Evolutionary conservation across 306 rosid genomes (phyloP).

Genomic region (Medicago ruthenica): DNA sequence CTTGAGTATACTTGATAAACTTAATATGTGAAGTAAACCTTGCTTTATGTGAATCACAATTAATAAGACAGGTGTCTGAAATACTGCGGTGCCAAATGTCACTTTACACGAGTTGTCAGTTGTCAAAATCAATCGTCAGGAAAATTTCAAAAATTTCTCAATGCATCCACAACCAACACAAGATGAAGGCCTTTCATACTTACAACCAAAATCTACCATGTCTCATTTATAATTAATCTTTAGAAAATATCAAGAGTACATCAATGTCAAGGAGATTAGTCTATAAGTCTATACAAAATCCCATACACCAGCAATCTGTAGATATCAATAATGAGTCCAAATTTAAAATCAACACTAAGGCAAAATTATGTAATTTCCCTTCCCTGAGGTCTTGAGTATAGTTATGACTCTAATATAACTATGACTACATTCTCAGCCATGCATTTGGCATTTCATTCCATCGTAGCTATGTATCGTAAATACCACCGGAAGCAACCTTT

Average conservation of each 20-base stretch:
- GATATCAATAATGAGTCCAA: background rate
- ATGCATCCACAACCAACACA: conserved; percentile 2
- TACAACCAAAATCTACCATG: conserved; percentile 32
- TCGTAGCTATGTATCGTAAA: conserved; percentile 16
- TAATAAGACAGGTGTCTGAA: conserved; percentile 6
- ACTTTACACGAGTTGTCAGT: background rate
- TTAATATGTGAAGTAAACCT: conserved; percentile 6
- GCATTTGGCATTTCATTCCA: conserved; percentile 26
- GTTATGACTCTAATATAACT: conserved; percentile 9
- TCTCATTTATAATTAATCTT: conserved; percentile 24
- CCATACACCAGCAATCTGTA: background rate
- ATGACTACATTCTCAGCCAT: conserved; percentile 29
- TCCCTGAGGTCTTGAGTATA: conserved; percentile 21
- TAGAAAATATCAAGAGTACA: conserved; percentile 24
- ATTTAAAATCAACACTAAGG: conserved; percentile 18
- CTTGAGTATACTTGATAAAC: background rate
- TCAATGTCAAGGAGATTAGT: conserved; percentile 8
- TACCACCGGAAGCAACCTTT: conserved; percentile 2
- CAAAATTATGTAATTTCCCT: conserved; percentile 19
- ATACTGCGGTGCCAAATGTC: background rate
- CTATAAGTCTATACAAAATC: conserved; percentile 7
- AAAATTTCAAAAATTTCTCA: conserved; percentile 12
- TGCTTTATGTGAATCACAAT: background rate
- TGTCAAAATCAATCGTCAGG: conserved; percentile 13
- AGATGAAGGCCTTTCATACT: conserved; percentile 25